Base-by-base conservation (phyloP, 2,329 filamentous ascomycete genomes). In the Lachnellula suecica region DNA sequence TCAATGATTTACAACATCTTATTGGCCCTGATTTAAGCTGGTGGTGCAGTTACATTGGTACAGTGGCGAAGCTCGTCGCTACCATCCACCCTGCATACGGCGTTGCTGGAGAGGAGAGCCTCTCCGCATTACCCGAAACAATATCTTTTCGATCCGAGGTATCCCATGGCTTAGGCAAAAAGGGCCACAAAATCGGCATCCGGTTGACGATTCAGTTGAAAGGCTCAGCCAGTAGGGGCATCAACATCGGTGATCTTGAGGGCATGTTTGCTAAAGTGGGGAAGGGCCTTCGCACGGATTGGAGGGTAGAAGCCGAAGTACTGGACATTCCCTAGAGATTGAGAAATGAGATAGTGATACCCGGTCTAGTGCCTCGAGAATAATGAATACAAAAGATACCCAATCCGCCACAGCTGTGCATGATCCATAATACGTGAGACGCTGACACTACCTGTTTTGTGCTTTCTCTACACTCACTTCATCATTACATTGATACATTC, bases 231-330 rank as follows among this genome's bases (percentile, higher is more conserved):
- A n/a, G 40, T 56, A 19, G 37, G 55, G 15, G 40, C 54, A 4
- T 40, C 20, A 10, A 43, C 42, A 24, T 42, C 49, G 47, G 35
- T 19, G 70, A 72, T 24, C 60, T 67, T 1, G 66, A 70, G 34
- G 65, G 62, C 2, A 63, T 70, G 66, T 63, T 78, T 40, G 72
- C 74, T 57, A 82, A 81, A 63, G 68, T 75, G 9, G 79, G 79
- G 2, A 83, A 82, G 69, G 77, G 72, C 62, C 79, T 81, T 69
- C 71, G 75, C 48, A 78, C 76, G 9, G 59, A 51, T 13, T 64
- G 62, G 60, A 63, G 57, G 31, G 59, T 66, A 22, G 57, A 64
- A 37, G 61, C 57, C 2, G 56, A 64, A 24, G 49, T 64, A 19
- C 15, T 20, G 7, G 10, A 10, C 11, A 19, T n/a, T 3, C 20